phyloP scores from a whole-genome alignment of 345 rosid genomes.

The Bruguiera sexangula region DNA sequence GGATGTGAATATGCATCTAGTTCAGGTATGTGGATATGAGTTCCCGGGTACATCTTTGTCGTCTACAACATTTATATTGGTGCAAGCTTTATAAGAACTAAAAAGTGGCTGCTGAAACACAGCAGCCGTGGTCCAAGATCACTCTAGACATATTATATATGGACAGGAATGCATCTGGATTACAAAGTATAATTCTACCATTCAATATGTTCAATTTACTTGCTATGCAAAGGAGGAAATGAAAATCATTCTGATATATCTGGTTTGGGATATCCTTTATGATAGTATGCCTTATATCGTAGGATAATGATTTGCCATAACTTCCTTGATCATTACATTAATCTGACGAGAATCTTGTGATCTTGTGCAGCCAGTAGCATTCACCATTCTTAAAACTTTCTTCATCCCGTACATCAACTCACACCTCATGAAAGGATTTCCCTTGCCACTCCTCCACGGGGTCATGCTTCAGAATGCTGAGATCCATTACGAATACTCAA shows the following conservation, averaged over 20 bases:
- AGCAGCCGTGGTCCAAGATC: too few relatives aligned
- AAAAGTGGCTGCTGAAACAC: too few relatives aligned
- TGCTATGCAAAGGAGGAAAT: neutral
- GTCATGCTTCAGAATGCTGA: conserved; percentile 42
- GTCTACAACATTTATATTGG: neutral
- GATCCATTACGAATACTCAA: conserved; percentile 30
- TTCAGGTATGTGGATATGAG: conserved; percentile 39
- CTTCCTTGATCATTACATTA: neutral
- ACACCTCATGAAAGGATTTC: conserved; percentile 51
- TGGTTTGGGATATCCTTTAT: neutral
- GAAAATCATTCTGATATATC: neutral
- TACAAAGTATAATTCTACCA: too few relatives aligned
- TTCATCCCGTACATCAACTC: conserved; percentile 57
- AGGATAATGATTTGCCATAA: neutral
- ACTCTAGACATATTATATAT: too few relatives aligned
- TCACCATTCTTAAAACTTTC: conserved; percentile 38
- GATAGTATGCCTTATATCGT: neutral
- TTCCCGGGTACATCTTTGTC: neutral
- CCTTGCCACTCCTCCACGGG: conserved; percentile 52
- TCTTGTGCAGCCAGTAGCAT: conserved; percentile 39
- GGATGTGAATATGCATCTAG: conserved; percentile 38
- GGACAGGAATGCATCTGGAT: too few relatives aligned
- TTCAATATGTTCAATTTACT: too few relatives aligned
- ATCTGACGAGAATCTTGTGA: neutral
- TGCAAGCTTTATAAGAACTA: too few relatives aligned